Evolutionary conservation across 2,329 filamentous ascomycete genomes (phyloP), one percentile per base, ranked within the genome.

Genomic region (Tetracladium maxilliforme): DNA sequence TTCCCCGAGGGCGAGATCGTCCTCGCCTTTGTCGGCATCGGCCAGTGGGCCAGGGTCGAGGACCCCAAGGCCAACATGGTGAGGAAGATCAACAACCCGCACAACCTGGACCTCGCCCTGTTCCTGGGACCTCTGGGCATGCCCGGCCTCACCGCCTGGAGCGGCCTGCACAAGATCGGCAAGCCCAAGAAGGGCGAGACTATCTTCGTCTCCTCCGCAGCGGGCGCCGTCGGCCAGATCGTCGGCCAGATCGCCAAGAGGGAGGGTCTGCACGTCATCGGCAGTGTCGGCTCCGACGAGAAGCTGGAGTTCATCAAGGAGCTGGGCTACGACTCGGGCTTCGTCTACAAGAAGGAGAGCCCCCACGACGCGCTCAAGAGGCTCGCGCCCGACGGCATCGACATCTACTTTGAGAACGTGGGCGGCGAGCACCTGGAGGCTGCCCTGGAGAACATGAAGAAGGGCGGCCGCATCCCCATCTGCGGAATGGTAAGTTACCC

Each of bases 361-460:
- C 59, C 73, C 4, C 44, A 51, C 1, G 69, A 73, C 20, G 76
- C 75, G 0, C 56, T 84, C 23, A 49, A 57, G 36, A 61, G 75
- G 29, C 60, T 83, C 6, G 75, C 75, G 2, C 76, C 77, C 2
- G 48, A 81, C 13, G 79, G 79, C 6, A 60, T 86, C 31, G 77
- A 84, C 43, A 82, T 84, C 44, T 83, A 83, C 56, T 86, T 75
- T 42, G 79, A 84, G 50, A 84, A 83, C 37, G 78, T 80, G 6
- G 79, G 79, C 12, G 79, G 77, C 19, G 75, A 80, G 48, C 72
- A 79, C 34, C 58, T 83, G 26, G 70, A 79, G 36, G 74, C 74
- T 19, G 71, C 73, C 0, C 49, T 84, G 23, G 55, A 63, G 14
- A 54, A 58, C 25, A 57, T 80, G 51, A 81, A 78, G 31, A 38